phyloP scores from a whole-genome alignment of 2,329 filamentous ascomycete species.

The Colletotrichum sp. region DNA sequence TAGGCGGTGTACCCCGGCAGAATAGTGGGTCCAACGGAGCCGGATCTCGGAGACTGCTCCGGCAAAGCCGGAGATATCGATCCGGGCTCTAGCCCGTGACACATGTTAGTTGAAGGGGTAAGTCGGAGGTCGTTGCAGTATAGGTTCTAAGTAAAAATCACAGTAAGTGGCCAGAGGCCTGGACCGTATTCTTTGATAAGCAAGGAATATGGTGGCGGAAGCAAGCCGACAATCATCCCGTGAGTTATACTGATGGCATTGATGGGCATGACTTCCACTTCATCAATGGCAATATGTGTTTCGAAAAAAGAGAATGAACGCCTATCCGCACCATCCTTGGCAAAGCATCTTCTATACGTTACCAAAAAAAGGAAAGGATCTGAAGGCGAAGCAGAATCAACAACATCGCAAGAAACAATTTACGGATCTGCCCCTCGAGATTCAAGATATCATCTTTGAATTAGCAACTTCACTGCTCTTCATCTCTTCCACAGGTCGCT shows the following conservation, averaged over 20 bases:
- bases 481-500: background rate
- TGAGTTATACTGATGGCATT: background rate
- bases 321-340: background rate
- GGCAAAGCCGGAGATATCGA: no score
- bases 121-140: no score
- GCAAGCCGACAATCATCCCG: background rate
- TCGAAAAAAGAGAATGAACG: background rate
- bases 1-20: no score
- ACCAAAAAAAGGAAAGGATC: background rate
- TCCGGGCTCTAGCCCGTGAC: no score
- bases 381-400: background rate
- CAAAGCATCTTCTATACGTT: background rate
- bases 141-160: no score
- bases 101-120: no score
- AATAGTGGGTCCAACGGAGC: no score
- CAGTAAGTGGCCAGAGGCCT: no score
- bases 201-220: background rate
- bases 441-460: background rate
- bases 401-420: background rate
- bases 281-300: background rate
- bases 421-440: background rate
- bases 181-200: background rate
- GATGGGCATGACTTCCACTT: background rate
- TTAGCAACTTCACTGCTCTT: background rate
- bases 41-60: no score